A percentile compares a stretch with the other conserved stretches of the same genome.
Conservation (phyloP, 23 red algal species). For the Rhodosorus marinus region DNA sequence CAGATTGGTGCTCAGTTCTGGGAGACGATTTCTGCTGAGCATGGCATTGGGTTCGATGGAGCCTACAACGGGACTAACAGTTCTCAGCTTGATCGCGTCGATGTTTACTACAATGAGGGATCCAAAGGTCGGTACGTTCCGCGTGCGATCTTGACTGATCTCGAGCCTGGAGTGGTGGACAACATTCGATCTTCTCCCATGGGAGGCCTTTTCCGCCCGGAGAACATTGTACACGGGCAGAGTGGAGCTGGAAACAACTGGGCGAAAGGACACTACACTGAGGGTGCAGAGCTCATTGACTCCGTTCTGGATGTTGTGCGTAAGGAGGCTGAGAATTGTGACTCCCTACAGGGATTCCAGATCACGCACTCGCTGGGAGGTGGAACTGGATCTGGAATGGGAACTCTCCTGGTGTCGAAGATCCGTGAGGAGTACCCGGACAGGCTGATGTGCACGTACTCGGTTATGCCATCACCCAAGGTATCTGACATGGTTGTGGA, state of each 20-base stretch:
- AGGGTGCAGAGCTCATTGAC: constrained; percentile 94
- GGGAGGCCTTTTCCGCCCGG: constrained; percentile 68
- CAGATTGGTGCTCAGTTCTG: constrained; percentile 93
- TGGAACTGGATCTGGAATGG: constrained; percentile 93
- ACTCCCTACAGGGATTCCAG: constrained; percentile 97
- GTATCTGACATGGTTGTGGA: constrained; percentile 96
- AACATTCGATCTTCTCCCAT: constrained; percentile 25
- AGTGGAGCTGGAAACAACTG: constrained; percentile 97
- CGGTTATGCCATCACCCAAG: constrained; percentile 93
- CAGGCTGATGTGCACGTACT: constrained; percentile 98
- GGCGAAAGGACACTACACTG: constrained; percentile 99
- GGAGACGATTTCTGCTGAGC: constrained; percentile 90
- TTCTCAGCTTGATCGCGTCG: constrained; percentile 67
- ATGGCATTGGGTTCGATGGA: constrained; percentile 65
- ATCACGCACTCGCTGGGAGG: constrained; percentile 94
- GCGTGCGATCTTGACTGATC: constrained; percentile 69
- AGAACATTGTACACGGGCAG: constrained; percentile 97
- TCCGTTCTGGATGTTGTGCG: constrained; percentile 79
- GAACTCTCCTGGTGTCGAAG: constrained; percentile 87
- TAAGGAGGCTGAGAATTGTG: constrained; percentile 79
- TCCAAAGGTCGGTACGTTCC: constrained; percentile 88
- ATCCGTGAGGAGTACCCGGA: constrained; percentile 97
- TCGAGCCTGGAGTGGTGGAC: constrained; percentile 86
- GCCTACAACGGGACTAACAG: constrained; percentile 36
- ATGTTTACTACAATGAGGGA: constrained; percentile 92